Evolutionary conservation across 495 filamentous ascomycete species (phyloP).

Genomic region (Aspergillus campestris): DNA sequence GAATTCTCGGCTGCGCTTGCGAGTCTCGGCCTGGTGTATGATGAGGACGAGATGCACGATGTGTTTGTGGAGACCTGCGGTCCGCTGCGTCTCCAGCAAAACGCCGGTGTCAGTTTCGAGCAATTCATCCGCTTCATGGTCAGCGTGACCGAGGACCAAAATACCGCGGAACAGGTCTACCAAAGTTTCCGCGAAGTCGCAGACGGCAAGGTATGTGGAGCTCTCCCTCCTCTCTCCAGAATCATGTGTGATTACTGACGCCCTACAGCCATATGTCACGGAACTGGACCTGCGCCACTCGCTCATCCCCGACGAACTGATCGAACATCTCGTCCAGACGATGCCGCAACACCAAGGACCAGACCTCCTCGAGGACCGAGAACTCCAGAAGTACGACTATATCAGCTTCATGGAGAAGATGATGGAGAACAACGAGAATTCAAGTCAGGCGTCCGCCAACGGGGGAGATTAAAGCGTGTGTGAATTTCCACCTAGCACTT

Average conservation of each 20-base stretch:
- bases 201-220: slow-evolving; percentile 69
- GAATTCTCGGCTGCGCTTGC: slow-evolving; percentile 94
- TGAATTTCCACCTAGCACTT: slow-evolving; percentile 3
- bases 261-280: slow-evolving; percentile 74
- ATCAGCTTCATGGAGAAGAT: slow-evolving; percentile 86
- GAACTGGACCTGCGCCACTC: slow-evolving; percentile 93
- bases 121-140: slow-evolving; percentile 99
- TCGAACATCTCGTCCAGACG: slow-evolving; percentile 79
- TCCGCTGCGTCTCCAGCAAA: slow-evolving; percentile 25
- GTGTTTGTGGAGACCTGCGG: slow-evolving; percentile 77
- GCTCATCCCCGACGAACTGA: slow-evolving; percentile 89
- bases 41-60: slow-evolving; percentile 92
- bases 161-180: slow-evolving; percentile 95
- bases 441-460: slow-evolving; percentile 13
- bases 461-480: slow-evolving; percentile 14
- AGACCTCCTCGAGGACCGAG: slow-evolving; percentile 68
- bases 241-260: slow-evolving; percentile 5
- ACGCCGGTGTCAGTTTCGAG: slow-evolving; percentile 78
- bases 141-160: slow-evolving; percentile 95
- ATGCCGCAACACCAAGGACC: slow-evolving; percentile 77
- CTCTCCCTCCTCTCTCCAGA: background rate
- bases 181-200: slow-evolving; percentile 95
- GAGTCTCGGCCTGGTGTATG: slow-evolving; percentile 86
- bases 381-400: slow-evolving; percentile 79
- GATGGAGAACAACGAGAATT: slow-evolving; percentile 28